These are phyloP conservation scores for Gossypioides kirkii DNA, from an alignment of 345 rosid species.

Conservation along the genomic window DNA sequence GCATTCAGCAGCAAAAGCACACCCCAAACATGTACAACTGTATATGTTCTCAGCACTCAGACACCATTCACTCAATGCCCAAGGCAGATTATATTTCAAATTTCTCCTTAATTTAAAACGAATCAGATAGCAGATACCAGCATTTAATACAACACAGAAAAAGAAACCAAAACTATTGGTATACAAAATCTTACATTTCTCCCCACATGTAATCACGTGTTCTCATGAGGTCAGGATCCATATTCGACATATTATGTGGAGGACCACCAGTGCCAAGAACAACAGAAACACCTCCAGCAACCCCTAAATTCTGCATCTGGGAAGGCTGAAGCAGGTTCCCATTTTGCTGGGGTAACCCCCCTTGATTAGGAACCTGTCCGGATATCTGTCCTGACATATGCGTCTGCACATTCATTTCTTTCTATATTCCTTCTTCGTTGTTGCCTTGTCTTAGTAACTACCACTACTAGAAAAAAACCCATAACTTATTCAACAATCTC, in stretches of 20 bases:
- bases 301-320: constrained; percentile 55
- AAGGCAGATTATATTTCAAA: background rate
- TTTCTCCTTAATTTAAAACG: background rate
- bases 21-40: background rate
- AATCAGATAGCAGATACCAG: background rate
- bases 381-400: constrained; percentile 60
- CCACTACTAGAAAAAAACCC: constrained; percentile 24
- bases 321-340: constrained; percentile 48
- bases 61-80: background rate
- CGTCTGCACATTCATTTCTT: constrained; percentile 60
- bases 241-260: constrained; percentile 21
- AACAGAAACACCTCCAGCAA: constrained; percentile 25
- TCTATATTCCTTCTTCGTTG: constrained; percentile 19
- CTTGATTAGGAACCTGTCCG: constrained; percentile 36
- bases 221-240: constrained; percentile 46
- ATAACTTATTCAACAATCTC: constrained; percentile 24
- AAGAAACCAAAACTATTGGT: background rate
- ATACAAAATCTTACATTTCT: constrained; percentile 47
- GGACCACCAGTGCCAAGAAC: constrained; percentile 24
- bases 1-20: constrained; percentile 9
- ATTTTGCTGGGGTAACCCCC: constrained; percentile 51
- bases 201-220: constrained; percentile 45
- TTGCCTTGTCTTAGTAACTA: constrained; percentile 26
- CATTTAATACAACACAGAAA: background rate
- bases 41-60: background rate